Percentiles rank a stretch among this genome's conserved stretches.
These are phyloP conservation scores for Rhizoclosmatium sp. DNA, from an alignment of 192 early-diverging fungal genomes.

Conservation along the genomic window DNA sequence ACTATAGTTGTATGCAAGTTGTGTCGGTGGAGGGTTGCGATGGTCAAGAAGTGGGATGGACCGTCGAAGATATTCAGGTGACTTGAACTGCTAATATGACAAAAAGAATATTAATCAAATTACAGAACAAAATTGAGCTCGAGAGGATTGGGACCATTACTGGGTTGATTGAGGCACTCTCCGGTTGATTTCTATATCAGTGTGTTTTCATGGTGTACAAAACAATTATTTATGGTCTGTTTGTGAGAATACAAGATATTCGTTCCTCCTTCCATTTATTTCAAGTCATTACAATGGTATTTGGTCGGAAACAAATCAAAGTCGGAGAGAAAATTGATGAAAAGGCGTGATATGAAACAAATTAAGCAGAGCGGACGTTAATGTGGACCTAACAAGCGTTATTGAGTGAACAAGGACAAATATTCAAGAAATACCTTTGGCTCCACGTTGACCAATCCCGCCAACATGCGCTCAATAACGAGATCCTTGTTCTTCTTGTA, in stretches of 20 bases:
- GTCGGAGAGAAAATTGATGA: too few relatives aligned
- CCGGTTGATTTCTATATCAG: not conserved
- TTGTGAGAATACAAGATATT: too few relatives aligned
- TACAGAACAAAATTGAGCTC: conserved; percentile 16
- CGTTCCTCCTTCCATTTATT: too few relatives aligned
- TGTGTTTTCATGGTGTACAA: too few relatives aligned
- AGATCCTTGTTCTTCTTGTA: conserved; percentile 69
- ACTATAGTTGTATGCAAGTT: conserved; percentile 26
- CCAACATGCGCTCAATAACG: conserved; percentile 75
- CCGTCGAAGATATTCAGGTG: not conserved
- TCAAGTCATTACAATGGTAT: too few relatives aligned
- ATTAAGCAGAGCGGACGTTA: conserved; percentile 18
- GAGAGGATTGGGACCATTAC: conserved; percentile 15
- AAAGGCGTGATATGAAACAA: not conserved
- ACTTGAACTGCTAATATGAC: not conserved
- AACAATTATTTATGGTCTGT: too few relatives aligned
- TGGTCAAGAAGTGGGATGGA: not conserved
- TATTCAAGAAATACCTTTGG: conserved; percentile 57
- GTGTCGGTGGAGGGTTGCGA: not conserved
- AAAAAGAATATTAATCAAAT: not conserved
- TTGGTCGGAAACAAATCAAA: too few relatives aligned
- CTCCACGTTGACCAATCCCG: conserved; percentile 68
- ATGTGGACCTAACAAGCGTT: conserved; percentile 26
- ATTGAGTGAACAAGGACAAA: not conserved
- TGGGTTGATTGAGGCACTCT: not conserved